Conservation (phyloP, 1,139 yeast genomes). For the Scheffersomyces lignicola region DNA sequence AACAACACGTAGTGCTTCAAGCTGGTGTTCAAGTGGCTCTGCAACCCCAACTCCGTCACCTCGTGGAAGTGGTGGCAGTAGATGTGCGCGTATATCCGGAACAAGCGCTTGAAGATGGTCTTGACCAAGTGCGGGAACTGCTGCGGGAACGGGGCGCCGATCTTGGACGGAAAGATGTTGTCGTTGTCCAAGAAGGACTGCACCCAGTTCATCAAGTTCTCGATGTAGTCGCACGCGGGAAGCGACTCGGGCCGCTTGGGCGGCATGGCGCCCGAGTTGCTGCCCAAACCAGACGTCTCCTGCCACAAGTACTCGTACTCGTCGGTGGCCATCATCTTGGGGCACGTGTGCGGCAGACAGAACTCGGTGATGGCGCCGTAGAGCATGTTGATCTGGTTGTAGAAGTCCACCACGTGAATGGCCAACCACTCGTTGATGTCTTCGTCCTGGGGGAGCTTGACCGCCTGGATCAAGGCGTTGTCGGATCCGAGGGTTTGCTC, state of each 20-base stretch:
- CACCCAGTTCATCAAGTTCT: conserved; percentile 91
- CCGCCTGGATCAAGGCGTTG: conserved; percentile 87
- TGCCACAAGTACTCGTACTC: conserved; percentile 98
- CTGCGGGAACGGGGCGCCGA: conserved; percentile 82
- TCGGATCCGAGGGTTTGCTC: conserved; percentile 95
- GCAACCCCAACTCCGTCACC: conserved; percentile 86
- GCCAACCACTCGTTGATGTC: conserved; percentile 95
- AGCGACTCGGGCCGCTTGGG: conserved; percentile 55
- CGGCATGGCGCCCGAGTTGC: conserved; percentile 34
- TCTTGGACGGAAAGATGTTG: conserved; percentile 81
- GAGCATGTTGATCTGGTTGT: conserved; percentile 93
- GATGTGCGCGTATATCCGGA: conserved; percentile 96
- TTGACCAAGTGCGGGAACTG: conserved; percentile 71
- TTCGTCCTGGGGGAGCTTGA: conserved; percentile 90
- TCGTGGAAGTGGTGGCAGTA: conserved; percentile 98
- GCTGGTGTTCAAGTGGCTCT: conserved; percentile 90
- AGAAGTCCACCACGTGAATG: conserved; percentile 86
- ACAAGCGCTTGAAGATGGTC: conserved; percentile 85
- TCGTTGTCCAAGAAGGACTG: conserved; percentile 89
- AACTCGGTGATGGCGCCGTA: conserved; percentile 96
- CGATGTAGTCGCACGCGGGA: conserved; percentile 94
- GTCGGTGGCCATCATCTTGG: conserved; percentile 95
- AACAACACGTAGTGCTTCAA: conserved; percentile 91
- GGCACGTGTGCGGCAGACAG: conserved; percentile 90
- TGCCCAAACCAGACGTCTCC: conserved; percentile 51